Percentiles rank a stretch among this genome's conserved stretches.
Evolutionary conservation across 768 basidiomycete genomes (phyloP).

Genomic region (Boletus edulis): DNA sequence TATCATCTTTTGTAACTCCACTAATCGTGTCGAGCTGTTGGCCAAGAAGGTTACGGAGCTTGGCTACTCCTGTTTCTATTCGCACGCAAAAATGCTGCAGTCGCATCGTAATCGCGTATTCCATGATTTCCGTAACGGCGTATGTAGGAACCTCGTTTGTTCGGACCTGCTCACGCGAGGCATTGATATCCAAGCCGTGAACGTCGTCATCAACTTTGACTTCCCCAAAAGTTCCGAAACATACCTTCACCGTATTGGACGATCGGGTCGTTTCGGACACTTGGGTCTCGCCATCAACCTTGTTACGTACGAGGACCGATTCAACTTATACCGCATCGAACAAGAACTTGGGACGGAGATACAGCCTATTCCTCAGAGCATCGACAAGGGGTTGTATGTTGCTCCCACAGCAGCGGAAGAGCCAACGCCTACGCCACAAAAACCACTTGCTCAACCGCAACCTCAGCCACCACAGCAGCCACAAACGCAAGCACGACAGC

Average conservation of each 20-base stretch:
- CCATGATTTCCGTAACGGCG: conserved; percentile 99
- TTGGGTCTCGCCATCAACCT: conserved; percentile 96
- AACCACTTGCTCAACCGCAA: conserved; percentile 34
- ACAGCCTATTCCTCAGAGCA: conserved; percentile 86
- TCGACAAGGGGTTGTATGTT: conserved; percentile 92
- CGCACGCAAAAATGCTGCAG: conserved; percentile 99
- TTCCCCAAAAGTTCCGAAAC: conserved; percentile 99
- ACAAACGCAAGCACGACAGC: conserved; percentile 29
- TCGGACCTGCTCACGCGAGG: conserved; percentile 96
- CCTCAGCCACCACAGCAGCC: conserved; percentile 28
- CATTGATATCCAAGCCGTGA: conserved; percentile 99
- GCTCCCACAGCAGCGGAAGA: conserved; percentile 59
- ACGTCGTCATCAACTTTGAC: conserved; percentile 99
- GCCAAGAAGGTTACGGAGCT: conserved; percentile 99
- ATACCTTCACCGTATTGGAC: conserved; percentile 97
- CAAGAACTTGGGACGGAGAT: conserved; percentile 99
- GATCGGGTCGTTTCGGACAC: conserved; percentile 96
- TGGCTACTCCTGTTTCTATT: conserved; percentile 99
- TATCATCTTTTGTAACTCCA: conserved; percentile 99
- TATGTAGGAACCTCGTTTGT: conserved; percentile 98
- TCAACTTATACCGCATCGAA: conserved; percentile 97
- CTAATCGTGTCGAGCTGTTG: conserved; percentile 97
- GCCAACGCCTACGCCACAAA: conserved; percentile 46
- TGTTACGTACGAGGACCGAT: conserved; percentile 96
- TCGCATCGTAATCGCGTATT: conserved; percentile 98